A percentile compares a stretch with the other conserved stretches of the same genome.
Conservation (phyloP, 805 yeast genomes). For the Candida manassasensis region DNA sequence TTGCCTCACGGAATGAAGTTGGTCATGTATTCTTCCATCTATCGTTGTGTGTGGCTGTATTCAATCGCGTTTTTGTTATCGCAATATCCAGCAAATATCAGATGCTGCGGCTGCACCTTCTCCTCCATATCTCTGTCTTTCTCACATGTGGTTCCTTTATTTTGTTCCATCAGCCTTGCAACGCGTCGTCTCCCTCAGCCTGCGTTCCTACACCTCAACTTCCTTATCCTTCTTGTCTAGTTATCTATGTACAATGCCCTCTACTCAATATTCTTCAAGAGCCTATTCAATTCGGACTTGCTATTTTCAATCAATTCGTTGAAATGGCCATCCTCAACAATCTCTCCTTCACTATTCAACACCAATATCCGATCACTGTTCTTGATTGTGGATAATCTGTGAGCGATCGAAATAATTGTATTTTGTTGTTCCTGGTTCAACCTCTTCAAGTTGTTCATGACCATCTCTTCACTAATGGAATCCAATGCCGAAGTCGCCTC, state of each 20-base stretch:
- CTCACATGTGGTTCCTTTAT: too few relatives aligned
- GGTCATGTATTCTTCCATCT: too few relatives aligned
- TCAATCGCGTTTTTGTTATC: too few relatives aligned
- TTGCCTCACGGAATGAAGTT: too few relatives aligned
- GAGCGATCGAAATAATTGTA: slow-evolving; percentile 88
- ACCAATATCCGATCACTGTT: slow-evolving; percentile 81
- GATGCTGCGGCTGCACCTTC: too few relatives aligned
- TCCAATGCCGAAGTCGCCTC: slow-evolving; percentile 96
- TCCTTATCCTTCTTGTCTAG: neutral
- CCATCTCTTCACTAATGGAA: slow-evolving; percentile 80
- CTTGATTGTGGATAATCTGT: slow-evolving; percentile 80
- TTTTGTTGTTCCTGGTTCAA: slow-evolving; percentile 46
- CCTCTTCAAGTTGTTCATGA: slow-evolving; percentile 62
- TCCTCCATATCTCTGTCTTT: too few relatives aligned
- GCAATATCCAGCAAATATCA: too few relatives aligned
- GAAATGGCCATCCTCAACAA: slow-evolving; percentile 58
- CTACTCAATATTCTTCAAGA: slow-evolving; percentile 26
- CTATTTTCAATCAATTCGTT: slow-evolving; percentile 21
- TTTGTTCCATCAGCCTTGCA: too few relatives aligned
- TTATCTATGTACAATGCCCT: slow-evolving; percentile 1
- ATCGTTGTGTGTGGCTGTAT: too few relatives aligned
- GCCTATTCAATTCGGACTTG: slow-evolving; percentile 30
- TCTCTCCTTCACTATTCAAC: slow-evolving; percentile 45
- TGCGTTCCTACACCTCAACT: neutral
- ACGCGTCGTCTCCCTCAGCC: too few relatives aligned